phyloP scores from a whole-genome alignment of 164 flowering plant genomes.

The Dillenia turbinata region DNA sequence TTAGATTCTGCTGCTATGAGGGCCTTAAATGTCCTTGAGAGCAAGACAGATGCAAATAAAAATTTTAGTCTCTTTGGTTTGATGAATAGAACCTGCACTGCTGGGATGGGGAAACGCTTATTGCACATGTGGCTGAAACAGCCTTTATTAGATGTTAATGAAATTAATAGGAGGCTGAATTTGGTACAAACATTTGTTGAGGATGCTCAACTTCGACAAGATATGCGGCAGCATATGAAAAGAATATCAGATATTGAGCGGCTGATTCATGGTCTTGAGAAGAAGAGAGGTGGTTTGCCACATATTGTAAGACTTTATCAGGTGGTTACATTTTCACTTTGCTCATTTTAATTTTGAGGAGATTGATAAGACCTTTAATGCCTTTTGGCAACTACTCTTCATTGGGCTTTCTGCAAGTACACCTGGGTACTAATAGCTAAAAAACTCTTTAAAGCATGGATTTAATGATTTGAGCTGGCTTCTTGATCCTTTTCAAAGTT shows the following conservation, averaged over 20 bases:
- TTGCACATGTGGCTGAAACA: slow-evolving; percentile 97
- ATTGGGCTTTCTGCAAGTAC: too few species aligned
- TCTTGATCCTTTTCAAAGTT: too few species aligned
- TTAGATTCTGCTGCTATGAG: slow-evolving; percentile 96
- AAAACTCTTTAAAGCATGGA: too few species aligned
- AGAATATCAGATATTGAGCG: slow-evolving; percentile 88
- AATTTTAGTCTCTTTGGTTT: slow-evolving; percentile 92
- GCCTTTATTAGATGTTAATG: slow-evolving; percentile 76
- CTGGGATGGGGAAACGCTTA: slow-evolving; percentile 94
- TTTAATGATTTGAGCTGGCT: too few species aligned
- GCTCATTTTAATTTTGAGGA: too few species aligned
- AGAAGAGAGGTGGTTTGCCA: slow-evolving; percentile 65
- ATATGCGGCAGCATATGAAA: slow-evolving; percentile 86
- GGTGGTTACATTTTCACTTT: slow-evolving; percentile 28
- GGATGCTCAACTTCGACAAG: slow-evolving; percentile 86
- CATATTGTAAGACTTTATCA: slow-evolving; percentile 93
- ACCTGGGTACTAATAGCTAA: too few species aligned
- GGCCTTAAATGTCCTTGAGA: slow-evolving; percentile 89
- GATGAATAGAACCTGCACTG: slow-evolving; percentile 97
- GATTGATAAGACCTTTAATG: too few species aligned
- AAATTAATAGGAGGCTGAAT: slow-evolving; percentile 76
- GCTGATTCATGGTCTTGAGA: slow-evolving; percentile 60
- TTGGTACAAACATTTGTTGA: slow-evolving; percentile 94
- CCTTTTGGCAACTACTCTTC: too few species aligned
- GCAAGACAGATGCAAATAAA: slow-evolving; percentile 95